Evolutionary conservation across 208 protist species (phyloP).

Genomic region (Trypanosoma platydactyli): DNA sequence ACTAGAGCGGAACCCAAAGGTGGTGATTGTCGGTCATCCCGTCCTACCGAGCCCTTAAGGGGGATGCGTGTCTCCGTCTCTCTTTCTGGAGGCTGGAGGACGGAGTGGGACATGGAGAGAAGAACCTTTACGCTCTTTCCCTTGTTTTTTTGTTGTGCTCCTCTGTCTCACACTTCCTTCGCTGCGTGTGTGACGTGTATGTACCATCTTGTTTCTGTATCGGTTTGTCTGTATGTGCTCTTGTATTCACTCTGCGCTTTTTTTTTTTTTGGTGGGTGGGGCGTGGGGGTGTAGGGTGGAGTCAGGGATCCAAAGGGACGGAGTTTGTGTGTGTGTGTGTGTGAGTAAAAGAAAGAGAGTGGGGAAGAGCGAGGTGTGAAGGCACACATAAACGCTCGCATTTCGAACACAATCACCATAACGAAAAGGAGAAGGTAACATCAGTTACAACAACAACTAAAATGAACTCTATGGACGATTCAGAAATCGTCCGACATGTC

Average conservation of each 20-base stretch:
- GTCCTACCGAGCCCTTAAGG: conserved; percentile 38
- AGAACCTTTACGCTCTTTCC: background rate
- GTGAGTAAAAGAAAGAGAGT: conserved; percentile 11
- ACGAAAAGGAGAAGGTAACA: conserved; percentile 1
- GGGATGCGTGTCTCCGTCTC: background rate
- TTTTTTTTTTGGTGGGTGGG: background rate
- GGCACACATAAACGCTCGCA: background rate
- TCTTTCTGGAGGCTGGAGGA: background rate
- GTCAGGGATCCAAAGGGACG: background rate
- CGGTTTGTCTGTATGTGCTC: background rate
- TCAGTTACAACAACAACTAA: background rate
- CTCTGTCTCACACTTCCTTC: background rate
- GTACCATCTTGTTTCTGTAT: conserved; percentile 3
- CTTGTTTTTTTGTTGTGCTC: conserved; percentile 6
- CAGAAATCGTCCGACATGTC: conserved; percentile 73
- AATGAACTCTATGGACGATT: conserved; percentile 72
- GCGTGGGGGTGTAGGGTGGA: background rate
- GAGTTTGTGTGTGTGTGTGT: conserved; percentile 1
- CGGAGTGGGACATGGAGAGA: background rate
- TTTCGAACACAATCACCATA: background rate
- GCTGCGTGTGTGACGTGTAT: background rate
- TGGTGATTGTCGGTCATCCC: conserved; percentile 41
- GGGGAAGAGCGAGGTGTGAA: conserved; percentile 1
- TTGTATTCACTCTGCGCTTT: background rate
- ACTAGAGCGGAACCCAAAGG: conserved; percentile 43